Base-by-base conservation (phyloP, 2,329 filamentous ascomycete species). In the Claviceps quebecensis region DNA sequence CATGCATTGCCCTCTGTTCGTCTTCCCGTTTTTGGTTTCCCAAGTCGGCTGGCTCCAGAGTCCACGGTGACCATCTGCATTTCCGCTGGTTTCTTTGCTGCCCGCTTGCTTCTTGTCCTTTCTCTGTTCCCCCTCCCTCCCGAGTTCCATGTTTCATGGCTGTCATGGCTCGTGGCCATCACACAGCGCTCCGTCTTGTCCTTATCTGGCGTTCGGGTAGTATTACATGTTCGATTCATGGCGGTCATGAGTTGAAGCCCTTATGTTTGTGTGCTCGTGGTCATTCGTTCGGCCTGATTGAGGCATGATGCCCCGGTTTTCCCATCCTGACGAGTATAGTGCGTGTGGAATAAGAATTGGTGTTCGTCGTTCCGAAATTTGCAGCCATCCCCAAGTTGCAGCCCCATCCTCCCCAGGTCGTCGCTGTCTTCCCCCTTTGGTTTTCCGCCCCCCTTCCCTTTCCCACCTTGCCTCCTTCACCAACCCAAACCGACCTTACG, bases 401-500 rank as follows among this genome's bases (percentile, higher is more conserved):
- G 54, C 54, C 55, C 51, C 54, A 50, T 54, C 50, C 45, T 52
- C 40, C 53, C 49, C 5, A 49, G 48, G 48, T 51, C 57, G 53
- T 57, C 53, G 46, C 48, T 47, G 16, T 45, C 50, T 50, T 58
- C 55, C 55, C 56, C 55, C 22, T 37, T 29, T 53, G 51, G 53
- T 55, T 55, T 55, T 55, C 53, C 52, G 52, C 56, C 55, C 54
- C 54, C 56, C 53, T 56, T 56, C 55, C 49, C 53, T 57, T 52
- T 55, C 53, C 53, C 58, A 57, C 57, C 59, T 55, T 59, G 55
- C 57, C 60, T 55, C 57, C 59, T 57, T 62, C 57, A 57, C 57
- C 60, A 61, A 56, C 63, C 56, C 62, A 65, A 67, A 65, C 61
- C 62, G 60, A 60, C 63, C 60, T 60, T 60, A 59, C 59, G 59